These are phyloP conservation scores for Fusarium miscanthi DNA, from an alignment of 2,329 filamentous ascomycete species.

Conservation along the genomic window DNA sequence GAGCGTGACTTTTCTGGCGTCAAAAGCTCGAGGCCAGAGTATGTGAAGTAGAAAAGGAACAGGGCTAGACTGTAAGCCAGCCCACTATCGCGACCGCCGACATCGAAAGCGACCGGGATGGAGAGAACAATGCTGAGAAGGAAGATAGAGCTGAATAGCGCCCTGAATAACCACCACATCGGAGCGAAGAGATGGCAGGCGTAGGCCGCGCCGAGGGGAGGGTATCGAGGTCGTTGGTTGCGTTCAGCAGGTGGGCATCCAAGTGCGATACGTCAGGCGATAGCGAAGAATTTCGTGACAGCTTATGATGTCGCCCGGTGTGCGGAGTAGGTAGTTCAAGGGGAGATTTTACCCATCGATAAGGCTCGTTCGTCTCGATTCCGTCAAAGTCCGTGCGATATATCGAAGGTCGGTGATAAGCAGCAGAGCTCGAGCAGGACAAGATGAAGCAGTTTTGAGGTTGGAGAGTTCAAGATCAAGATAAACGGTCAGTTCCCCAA, in stretches of 20 bases:
- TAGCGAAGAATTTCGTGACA: slow-evolving; percentile 17
- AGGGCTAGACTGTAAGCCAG: slow-evolving; percentile 92
- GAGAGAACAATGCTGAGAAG: slow-evolving; percentile 93
- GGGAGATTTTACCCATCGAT: slow-evolving; percentile 37
- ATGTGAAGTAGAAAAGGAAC: slow-evolving; percentile 89
- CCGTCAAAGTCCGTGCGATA: slow-evolving; percentile 31
- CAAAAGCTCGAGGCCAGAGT: slow-evolving; percentile 81
- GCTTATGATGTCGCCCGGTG: slow-evolving; percentile 11
- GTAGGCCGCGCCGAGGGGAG: slow-evolving; percentile 44
- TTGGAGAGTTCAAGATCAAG: slow-evolving; percentile 17
- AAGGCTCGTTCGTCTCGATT: slow-evolving; percentile 26
- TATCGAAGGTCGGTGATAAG: slow-evolving; percentile 30
- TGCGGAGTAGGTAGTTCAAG: slow-evolving; percentile 26
- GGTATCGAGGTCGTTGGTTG: slow-evolving; percentile 20
- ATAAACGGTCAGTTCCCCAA: slow-evolving; percentile 21
- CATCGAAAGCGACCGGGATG: slow-evolving; percentile 97
- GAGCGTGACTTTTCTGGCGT: slow-evolving; percentile 84
- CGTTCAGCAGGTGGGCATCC: slow-evolving; percentile 33
- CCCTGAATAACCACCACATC: slow-evolving; percentile 87
- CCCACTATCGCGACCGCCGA: slow-evolving; percentile 93
- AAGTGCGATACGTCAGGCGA: slow-evolving; percentile 28
- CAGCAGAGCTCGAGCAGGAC: slow-evolving; percentile 10
- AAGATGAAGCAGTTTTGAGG: neutral
- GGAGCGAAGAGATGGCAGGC: slow-evolving; percentile 50
- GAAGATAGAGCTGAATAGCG: slow-evolving; percentile 84